A percentile compares a stretch with the other conserved stretches of the same genome.
phyloP scores from a whole-genome alignment of 352 stramenopile species.

The Phytophthora megakarya region DNA sequence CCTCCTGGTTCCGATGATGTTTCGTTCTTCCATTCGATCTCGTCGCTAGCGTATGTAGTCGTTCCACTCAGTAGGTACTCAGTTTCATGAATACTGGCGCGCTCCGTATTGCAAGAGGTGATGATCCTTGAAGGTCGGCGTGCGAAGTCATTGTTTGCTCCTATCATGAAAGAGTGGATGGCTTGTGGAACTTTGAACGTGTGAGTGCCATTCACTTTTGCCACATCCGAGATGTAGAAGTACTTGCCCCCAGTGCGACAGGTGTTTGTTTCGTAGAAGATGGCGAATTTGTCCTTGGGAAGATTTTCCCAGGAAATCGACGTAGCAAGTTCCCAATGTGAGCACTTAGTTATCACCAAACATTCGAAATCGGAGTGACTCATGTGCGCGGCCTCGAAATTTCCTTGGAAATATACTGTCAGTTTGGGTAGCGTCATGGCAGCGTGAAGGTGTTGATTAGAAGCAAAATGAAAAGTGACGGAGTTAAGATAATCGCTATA shows the following conservation, averaged over 20 bases:
- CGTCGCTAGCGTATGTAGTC: not conserved
- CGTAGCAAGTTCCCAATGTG: not conserved
- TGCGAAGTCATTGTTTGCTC: conserved; percentile 5
- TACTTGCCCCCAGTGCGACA: conserved; percentile 4
- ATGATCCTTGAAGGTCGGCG: conserved; percentile 3
- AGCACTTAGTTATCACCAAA: not conserved
- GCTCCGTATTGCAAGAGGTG: too few relatives aligned
- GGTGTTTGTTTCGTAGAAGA: conserved; percentile 16
- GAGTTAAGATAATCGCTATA: too few relatives aligned
- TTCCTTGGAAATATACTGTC: not conserved
- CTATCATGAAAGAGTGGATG: conserved; percentile 17
- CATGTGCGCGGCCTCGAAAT: not conserved
- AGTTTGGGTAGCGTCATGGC: not conserved
- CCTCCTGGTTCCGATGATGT: conserved; percentile 1
- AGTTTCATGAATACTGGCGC: not conserved
- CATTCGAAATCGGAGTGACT: not conserved
- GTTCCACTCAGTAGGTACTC: not conserved
- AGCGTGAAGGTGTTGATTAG: not conserved
- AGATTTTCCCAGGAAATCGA: conserved; percentile 7
- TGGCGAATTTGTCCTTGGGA: not conserved
- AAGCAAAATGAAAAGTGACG: not conserved
- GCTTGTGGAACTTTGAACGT: conserved; percentile 2
- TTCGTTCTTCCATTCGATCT: not conserved
- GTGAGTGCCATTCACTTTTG: not conserved
- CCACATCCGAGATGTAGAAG: conserved; percentile 11